Percentiles rank a stretch among this genome's conserved stretches.
phyloP scores from a whole-genome alignment of 2,329 filamentous ascomycete species.

The Colletotrichum sp. region DNA sequence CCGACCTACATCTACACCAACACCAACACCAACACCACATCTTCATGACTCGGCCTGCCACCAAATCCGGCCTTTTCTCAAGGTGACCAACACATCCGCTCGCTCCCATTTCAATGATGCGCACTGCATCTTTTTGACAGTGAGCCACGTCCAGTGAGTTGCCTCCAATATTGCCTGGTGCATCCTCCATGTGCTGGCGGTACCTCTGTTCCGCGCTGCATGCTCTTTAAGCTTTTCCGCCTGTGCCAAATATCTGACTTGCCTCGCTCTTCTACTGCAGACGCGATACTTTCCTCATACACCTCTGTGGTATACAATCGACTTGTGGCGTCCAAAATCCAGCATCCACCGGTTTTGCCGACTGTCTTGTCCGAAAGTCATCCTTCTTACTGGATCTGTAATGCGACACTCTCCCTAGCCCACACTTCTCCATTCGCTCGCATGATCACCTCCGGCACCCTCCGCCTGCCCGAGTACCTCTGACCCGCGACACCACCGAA shows the following conservation, averaged over 20 bases:
- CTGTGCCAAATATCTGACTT: slow-evolving; percentile 15
- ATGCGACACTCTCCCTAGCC: slow-evolving; percentile 13
- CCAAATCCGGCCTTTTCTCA: neutral
- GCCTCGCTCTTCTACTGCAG: neutral
- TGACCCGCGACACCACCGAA: slow-evolving; percentile 6
- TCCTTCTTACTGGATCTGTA: neutral
- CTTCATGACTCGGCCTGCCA: slow-evolving; percentile 11
- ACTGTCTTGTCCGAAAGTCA: neutral
- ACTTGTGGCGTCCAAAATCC: neutral
- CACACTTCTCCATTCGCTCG: neutral
- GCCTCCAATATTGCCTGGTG: neutral
- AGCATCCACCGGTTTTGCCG: neutral
- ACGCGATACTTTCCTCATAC: neutral
- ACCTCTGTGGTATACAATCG: neutral
- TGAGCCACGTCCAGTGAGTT: neutral
- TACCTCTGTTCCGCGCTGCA: neutral
- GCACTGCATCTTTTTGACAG: neutral
- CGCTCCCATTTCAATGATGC: neutral
- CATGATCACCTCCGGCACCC: neutral
- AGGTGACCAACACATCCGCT: neutral
- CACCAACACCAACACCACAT: neutral
- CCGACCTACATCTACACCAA: neutral
- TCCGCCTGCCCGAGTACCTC: neutral
- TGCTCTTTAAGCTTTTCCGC: neutral
- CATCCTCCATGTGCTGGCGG: neutral